A percentile compares a stretch with the other conserved stretches of the same genome.
Conservation (phyloP, 2,329 filamentous ascomycete species). For the Scedosporium dehoogii region DNA sequence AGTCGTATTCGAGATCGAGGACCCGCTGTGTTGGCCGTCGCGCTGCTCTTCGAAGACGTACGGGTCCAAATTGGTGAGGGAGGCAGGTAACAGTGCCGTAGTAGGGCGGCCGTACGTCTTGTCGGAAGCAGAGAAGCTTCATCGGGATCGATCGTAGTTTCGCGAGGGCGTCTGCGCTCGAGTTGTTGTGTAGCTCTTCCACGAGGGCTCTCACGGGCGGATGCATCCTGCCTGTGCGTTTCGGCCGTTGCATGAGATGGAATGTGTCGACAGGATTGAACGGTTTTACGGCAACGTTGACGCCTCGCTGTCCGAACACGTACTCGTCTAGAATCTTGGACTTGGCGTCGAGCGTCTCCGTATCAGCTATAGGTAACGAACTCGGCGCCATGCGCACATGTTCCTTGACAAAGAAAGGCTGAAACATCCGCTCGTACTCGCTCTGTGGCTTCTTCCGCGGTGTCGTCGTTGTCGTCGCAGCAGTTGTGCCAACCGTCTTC, state of each 20-base stretch:
- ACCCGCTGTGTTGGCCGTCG: constrained; percentile 42
- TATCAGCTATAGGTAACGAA: constrained; percentile 43
- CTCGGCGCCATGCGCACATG: constrained; percentile 61
- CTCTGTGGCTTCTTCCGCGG: constrained; percentile 22
- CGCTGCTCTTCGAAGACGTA: constrained; percentile 40
- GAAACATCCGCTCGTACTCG: constrained; percentile 61
- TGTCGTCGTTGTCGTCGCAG: constrained; percentile 6
- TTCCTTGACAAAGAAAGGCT: constrained; percentile 70
- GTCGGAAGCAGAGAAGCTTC: constrained; percentile 52
- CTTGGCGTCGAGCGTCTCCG: constrained; percentile 42
- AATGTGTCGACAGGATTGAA: constrained; percentile 39
- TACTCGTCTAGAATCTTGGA: constrained; percentile 42
- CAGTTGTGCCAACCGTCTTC: constrained; percentile 8
- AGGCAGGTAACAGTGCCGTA: constrained; percentile 61
- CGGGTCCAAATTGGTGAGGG: constrained; percentile 31
- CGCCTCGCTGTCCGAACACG: constrained; percentile 34
- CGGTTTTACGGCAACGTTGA: constrained; percentile 23
- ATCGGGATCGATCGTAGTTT: constrained; percentile 46
- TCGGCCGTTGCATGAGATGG: constrained; percentile 27
- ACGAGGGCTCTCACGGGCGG: constrained; percentile 53
- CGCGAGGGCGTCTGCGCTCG: constrained; percentile 22
- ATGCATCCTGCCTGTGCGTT: constrained; percentile 35
- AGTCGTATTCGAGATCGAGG: constrained; percentile 68
- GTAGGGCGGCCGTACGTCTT: constrained; percentile 61
- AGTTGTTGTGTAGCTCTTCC: constrained; percentile 39